Evolutionary conservation across 306 rosid species (phyloP).

Genomic region (Pueraria montana): DNA sequence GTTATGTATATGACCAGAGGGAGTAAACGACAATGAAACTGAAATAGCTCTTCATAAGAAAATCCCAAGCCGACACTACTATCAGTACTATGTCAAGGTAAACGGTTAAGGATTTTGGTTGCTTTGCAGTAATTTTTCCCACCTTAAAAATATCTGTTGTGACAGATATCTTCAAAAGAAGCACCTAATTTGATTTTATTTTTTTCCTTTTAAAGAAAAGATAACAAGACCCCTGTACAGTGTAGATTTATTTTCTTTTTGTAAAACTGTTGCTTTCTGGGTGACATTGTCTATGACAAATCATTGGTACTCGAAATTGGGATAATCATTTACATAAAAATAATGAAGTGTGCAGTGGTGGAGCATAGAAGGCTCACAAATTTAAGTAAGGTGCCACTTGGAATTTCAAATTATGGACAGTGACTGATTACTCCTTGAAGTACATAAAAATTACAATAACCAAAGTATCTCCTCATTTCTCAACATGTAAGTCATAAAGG

Average conservation of each 20-base stretch:
- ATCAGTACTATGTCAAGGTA: background rate
- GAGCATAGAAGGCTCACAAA: constrained; percentile 25
- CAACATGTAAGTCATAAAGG: background rate
- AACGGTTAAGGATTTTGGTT: background rate
- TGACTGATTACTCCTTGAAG: constrained; percentile 13
- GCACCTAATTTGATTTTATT: background rate
- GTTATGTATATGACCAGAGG: background rate
- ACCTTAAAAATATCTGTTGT: background rate
- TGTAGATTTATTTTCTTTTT: constrained; percentile 7
- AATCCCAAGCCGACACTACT: background rate
- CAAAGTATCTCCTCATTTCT: background rate
- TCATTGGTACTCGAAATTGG: constrained; percentile 19
- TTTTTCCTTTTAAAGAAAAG: background rate
- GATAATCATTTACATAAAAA: background rate
- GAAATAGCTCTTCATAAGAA: background rate
- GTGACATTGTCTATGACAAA: constrained; percentile 19
- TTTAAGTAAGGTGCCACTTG: constrained; percentile 17
- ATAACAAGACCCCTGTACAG: constrained; percentile 19
- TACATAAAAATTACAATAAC: constrained; percentile 26
- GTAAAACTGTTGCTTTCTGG: constrained; percentile 11
- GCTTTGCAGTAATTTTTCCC: background rate
- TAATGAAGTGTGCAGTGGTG: constrained; percentile 1
- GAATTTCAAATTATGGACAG: constrained; percentile 1
- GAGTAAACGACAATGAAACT: background rate
- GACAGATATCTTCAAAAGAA: background rate